Evolutionary conservation across 2,329 filamentous ascomycete genomes (phyloP), one percentile per base, ranked within the genome.

Genomic region (Chaetomium sp.): DNA sequence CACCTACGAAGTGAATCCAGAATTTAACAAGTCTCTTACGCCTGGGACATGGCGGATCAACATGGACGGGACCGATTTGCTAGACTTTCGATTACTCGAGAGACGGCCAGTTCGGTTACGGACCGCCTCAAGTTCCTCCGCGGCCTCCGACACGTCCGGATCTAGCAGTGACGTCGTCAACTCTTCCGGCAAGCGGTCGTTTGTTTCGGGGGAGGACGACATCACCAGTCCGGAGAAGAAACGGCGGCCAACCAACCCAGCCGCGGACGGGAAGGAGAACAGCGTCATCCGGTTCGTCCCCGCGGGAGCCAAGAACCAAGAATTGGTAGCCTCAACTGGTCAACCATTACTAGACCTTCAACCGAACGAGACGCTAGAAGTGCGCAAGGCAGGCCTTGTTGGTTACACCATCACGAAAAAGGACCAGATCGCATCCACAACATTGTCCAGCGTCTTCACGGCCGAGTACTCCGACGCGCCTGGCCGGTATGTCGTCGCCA

Each of bases 1-100:
- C 8, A 67, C 65, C 40, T 67, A 66, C 49, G 59, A 69, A n/a
- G 66, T 73, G 58, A 73, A 72, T 57, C 76, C 74, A 32, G 69
- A 70, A 2, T 70, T 69, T 11, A 73, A 71, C 59, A 77, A 74
- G 64, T 73, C 75, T 34, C 66, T 83, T 37, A 72, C 68, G 12
- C 80, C 80, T 3, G 80, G 79, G 35, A 80, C 79, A 1, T 84
- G 80, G 79, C 73, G 78, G 56, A 81, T 83, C 61, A 74, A 70
- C 54, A 73, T 82, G 60, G 69, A 71, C 47, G 69, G 73, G 45
- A 69, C 73, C 32, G 76, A 78, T 27, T 75, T 82, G 7, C 69
- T 83, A 37, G 80, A 84, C 65, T 83, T 83, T 58, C 74, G 80
- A 56, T 77, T 84, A 37, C 66, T 84, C 19, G 78, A 81, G 65